A percentile compares a stretch with the other conserved stretches of the same genome.
phyloP scores from a whole-genome alignment of 257 asterid genomes.

The Plantago elongata region DNA sequence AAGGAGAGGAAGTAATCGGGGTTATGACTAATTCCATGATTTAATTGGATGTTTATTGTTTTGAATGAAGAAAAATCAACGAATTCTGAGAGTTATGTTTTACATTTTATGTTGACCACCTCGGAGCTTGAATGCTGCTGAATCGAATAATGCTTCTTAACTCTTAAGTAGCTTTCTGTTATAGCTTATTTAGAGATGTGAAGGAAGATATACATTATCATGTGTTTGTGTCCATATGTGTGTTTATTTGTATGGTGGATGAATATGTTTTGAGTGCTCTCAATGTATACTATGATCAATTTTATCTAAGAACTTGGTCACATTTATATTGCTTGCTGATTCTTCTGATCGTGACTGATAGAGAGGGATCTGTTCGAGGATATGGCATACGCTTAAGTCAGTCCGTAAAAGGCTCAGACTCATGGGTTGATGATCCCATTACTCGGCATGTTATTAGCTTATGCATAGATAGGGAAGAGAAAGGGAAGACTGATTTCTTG shows the following conservation, averaged over 20 bases:
- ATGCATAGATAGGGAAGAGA: conserved; percentile 45
- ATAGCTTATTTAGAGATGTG: neutral
- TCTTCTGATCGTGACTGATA: conserved; percentile 21
- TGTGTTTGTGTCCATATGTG: neutral
- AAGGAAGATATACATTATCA: neutral
- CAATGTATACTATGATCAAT: neutral
- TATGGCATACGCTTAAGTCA: conserved; percentile 68
- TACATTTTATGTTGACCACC: no score
- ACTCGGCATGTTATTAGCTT: conserved; percentile 76
- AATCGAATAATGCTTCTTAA: no score
- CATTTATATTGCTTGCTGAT: conserved; percentile 15
- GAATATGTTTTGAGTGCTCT: neutral
- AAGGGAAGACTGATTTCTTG: conserved; percentile 43
- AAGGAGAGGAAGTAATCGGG: no score
- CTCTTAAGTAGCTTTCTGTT: no score
- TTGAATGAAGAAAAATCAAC: no score
- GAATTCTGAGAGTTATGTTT: no score
- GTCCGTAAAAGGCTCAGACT: conserved; percentile 84
- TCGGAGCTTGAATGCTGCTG: no score
- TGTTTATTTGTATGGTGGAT: neutral
- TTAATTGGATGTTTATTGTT: no score
- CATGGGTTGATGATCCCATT: conserved; percentile 97
- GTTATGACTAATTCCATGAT: no score
- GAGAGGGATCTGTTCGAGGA: conserved; percentile 95
- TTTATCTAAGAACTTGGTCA: neutral